Conservation (phyloP, 306 rosid genomes). For the Herpetospermum pedunculosum region DNA sequence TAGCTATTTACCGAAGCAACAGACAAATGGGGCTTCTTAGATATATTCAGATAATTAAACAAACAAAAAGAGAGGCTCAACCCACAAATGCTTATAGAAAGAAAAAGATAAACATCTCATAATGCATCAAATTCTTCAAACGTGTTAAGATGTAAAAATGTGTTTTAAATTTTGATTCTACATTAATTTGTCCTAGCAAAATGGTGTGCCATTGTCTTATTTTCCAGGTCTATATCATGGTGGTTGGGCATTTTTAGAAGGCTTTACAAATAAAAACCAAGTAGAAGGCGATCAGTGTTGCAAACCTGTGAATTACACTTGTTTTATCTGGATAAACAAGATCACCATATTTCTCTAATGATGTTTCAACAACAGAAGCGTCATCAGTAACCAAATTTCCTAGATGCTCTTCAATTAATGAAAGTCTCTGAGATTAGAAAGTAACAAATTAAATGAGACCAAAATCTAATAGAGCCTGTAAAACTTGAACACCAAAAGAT, state of each 20-base stretch:
- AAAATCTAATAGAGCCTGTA: background rate
- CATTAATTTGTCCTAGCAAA: background rate
- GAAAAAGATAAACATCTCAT: background rate
- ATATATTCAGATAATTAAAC: background rate
- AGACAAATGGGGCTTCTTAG: background rate
- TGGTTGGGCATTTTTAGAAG: background rate
- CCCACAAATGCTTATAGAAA: background rate
- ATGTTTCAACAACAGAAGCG: constrained; percentile 68
- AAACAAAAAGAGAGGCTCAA: background rate
- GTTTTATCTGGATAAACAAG: constrained; percentile 35
- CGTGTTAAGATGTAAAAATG: background rate
- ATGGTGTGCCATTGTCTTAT: background rate
- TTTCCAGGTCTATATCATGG: background rate
- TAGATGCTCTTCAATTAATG: constrained; percentile 69
- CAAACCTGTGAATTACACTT: constrained; percentile 61
- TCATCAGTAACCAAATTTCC: constrained; percentile 72
- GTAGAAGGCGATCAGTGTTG: background rate
- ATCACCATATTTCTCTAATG: constrained; percentile 67
- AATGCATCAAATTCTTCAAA: background rate
- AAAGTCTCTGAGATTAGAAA: constrained; percentile 46
- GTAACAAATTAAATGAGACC: constrained; percentile 10
- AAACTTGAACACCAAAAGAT: background rate
- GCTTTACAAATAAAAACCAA: background rate
- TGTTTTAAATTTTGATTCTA: background rate
- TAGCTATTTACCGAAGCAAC: background rate